Evolutionary conservation across 148 eudicot genomes (phyloP).

Genomic region (Amaranthus palmeri): DNA sequence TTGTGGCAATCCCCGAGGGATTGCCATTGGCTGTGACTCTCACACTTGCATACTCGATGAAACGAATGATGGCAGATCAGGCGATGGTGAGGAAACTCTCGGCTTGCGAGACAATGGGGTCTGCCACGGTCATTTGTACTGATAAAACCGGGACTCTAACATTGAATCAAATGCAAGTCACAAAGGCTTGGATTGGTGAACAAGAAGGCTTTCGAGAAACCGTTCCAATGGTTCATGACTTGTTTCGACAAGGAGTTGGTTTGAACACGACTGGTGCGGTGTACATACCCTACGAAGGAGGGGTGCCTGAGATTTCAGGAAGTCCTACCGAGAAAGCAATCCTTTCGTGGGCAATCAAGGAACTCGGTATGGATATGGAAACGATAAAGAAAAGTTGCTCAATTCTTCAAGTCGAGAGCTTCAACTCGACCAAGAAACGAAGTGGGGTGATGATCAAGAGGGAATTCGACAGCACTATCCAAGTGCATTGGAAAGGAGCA

Average conservation of each 20-base stretch:
- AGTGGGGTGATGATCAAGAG: constrained; percentile 59
- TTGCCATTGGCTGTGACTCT: constrained; percentile 84
- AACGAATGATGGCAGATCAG: constrained; percentile 83
- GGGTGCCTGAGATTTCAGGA: constrained; percentile 53
- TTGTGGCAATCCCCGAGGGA: constrained; percentile 89
- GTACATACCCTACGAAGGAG: constrained; percentile 37
- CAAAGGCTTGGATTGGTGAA: constrained; percentile 63
- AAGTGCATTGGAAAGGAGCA: constrained; percentile 89
- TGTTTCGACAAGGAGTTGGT: constrained; percentile 61
- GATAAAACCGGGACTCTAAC: constrained; percentile 87
- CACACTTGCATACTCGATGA: constrained; percentile 88
- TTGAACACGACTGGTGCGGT: constrained; percentile 73
- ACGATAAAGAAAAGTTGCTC: constrained; percentile 37
- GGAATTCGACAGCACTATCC: constrained; percentile 31
- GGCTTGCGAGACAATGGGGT: constrained; percentile 93
- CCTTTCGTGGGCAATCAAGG: constrained; percentile 66
- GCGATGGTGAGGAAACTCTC: constrained; percentile 91
- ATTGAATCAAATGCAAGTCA: constrained; percentile 72
- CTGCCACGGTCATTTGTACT: constrained; percentile 81
- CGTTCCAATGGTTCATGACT: constrained; percentile 29
- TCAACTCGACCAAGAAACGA: constrained; percentile 75
- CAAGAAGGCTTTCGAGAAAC: constrained; percentile 24
- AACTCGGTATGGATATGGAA: constrained; percentile 60
- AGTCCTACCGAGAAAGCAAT: constrained; percentile 92
- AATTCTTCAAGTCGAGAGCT: constrained; percentile 62